Conservation (phyloP, 2,329 filamentous ascomycete species). For the Penicillium griseofulvum region DNA sequence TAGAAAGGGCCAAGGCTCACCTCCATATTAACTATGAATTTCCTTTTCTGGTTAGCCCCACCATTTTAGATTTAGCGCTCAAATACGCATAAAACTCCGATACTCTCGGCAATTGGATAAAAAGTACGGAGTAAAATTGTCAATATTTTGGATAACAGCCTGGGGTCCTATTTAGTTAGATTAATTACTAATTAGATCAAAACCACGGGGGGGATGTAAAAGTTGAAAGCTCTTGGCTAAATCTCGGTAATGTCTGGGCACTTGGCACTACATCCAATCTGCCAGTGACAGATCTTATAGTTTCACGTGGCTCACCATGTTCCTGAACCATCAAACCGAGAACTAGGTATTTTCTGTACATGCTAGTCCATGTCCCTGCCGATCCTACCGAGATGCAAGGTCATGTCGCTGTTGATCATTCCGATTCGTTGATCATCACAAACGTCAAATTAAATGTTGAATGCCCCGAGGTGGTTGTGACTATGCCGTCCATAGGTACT, state of each 20-base stretch:
- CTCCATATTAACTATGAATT: too few relatives aligned
- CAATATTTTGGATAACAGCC: too few relatives aligned
- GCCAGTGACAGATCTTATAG: conserved; percentile 4
- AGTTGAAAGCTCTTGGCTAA: not conserved
- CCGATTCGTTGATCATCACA: not conserved
- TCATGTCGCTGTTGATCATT: not conserved
- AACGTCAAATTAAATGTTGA: conserved; percentile 2
- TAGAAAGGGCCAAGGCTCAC: too few relatives aligned
- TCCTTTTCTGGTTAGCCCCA: too few relatives aligned
- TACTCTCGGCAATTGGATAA: too few relatives aligned
- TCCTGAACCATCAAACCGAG: not conserved
- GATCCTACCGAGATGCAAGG: not conserved
- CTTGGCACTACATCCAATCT: conserved; percentile 2
- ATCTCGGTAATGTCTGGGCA: not conserved
- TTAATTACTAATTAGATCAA: not conserved
- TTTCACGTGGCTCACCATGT: conserved; percentile 2
- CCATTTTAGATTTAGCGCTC: too few relatives aligned
- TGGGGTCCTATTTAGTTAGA: too few relatives aligned
- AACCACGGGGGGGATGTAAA: not conserved
- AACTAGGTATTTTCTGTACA: not conserved
- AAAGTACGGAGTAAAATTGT: too few relatives aligned
- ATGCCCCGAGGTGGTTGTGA: not conserved
- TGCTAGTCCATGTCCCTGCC: not conserved
- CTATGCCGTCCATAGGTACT: too few relatives aligned
- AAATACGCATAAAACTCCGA: too few relatives aligned